A percentile compares a stretch with the other conserved stretches of the same genome.
Conservation (phyloP, 345 rosid genomes). For the Salix caprea region DNA sequence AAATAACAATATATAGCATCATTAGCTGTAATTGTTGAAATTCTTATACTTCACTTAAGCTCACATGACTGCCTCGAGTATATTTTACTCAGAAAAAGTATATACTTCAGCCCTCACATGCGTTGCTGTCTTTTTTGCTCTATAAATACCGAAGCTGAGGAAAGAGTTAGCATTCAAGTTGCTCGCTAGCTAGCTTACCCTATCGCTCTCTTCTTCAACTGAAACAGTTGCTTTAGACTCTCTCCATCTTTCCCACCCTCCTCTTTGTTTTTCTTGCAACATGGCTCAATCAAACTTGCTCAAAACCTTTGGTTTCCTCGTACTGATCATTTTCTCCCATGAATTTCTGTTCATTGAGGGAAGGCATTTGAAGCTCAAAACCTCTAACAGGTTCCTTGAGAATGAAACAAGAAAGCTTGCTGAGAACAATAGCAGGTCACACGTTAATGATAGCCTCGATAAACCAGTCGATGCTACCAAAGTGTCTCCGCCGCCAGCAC, state of each 20-base stretch:
- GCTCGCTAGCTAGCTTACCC: background rate
- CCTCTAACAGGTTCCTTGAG: conserved; percentile 1
- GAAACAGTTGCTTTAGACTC: background rate
- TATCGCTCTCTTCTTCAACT: background rate
- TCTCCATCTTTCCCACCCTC: background rate
- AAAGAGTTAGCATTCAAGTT: background rate
- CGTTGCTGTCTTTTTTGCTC: background rate
- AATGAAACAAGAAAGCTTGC: conserved; percentile 4
- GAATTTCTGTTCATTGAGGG: conserved; percentile 32
- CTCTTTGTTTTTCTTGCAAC: background rate
- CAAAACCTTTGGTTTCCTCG: conserved; percentile 21
- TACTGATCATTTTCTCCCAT: conserved; percentile 26
- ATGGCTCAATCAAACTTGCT: conserved; percentile 46
- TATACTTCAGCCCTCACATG: background rate
- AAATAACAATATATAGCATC: background rate
- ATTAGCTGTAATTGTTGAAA: background rate
- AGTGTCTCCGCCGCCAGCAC: conserved; percentile 21
- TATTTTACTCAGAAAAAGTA: background rate
- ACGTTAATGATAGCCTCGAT: background rate
- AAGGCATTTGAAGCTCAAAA: conserved; percentile 31
- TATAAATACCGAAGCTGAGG: background rate
- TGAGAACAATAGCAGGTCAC: background rate
- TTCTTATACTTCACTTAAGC: background rate
- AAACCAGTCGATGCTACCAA: background rate
- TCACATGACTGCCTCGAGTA: background rate